Evolutionary conservation across 2,329 filamentous ascomycete species (phyloP).

Genomic region (Fusarium gaditjirri): DNA sequence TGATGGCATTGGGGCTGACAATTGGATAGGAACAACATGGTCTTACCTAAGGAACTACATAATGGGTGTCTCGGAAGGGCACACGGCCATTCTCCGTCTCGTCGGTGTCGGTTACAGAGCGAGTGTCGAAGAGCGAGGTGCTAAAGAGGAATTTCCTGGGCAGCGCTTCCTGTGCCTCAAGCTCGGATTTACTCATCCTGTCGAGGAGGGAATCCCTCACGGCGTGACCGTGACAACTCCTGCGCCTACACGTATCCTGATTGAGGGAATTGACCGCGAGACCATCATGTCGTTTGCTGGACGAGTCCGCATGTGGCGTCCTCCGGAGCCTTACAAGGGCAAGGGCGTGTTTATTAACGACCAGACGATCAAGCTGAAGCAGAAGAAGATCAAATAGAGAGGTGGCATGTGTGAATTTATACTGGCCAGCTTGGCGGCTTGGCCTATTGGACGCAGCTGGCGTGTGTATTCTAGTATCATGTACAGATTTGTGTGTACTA

Average conservation of each 20-base stretch:
- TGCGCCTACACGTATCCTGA: constrained; percentile 87
- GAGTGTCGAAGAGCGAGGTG: constrained; percentile 80
- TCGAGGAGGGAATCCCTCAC: constrained; percentile 85
- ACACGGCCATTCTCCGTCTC: constrained; percentile 90
- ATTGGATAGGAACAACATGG: constrained; percentile 79
- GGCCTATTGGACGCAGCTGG: constrained; percentile 40
- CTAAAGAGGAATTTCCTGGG: constrained; percentile 78
- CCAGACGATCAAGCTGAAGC: constrained; percentile 97
- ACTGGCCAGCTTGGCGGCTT: constrained; percentile 19
- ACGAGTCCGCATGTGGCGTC: constrained; percentile 85
- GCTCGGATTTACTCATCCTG: constrained; percentile 95
- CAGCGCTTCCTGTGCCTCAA: constrained; percentile 94
- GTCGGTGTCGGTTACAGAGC: constrained; percentile 97
- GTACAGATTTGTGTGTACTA: constrained; percentile 47
- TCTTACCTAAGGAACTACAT: constrained; percentile 92
- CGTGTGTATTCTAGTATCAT: constrained; percentile 47
- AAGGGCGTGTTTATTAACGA: constrained; percentile 99
- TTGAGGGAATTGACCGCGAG: constrained; percentile 89
- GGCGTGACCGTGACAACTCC: constrained; percentile 89
- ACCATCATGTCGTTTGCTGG: constrained; percentile 92
- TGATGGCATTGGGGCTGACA: constrained; percentile 11
- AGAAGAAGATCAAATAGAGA: constrained; percentile 91
- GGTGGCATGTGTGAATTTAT: not conserved
- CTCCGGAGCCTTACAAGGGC: constrained; percentile 97
- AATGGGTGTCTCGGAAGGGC: constrained; percentile 93